Conservation (phyloP, 2,329 filamentous ascomycete species). For the Apiospora malaysiana region DNA sequence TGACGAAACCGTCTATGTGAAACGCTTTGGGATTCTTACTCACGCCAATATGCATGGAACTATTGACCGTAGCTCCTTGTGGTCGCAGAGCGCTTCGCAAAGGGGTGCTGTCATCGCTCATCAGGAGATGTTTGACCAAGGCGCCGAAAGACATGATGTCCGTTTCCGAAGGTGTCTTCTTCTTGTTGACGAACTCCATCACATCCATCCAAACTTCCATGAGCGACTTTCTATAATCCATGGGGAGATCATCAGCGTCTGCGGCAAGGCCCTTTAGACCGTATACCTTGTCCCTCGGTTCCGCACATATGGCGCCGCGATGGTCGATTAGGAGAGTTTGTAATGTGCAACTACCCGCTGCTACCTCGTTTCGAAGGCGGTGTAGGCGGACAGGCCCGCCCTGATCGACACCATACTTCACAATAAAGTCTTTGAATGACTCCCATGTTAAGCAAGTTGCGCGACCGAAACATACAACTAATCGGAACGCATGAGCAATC, state of each 20-base stretch:
- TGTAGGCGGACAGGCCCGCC: conserved; percentile 30
- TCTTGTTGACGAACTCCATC: conserved; percentile 32
- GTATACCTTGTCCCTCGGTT: conserved; percentile 40
- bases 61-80: no score
- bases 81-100: no score
- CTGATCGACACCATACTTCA: conserved; percentile 21
- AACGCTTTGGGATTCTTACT: no score
- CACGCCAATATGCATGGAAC: no score
- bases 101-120: no score
- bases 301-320: conserved; percentile 33
- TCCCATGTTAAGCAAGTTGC: conserved; percentile 27
- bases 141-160: conserved; percentile 23
- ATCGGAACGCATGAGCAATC: conserved; percentile 31
- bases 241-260: conserved; percentile 34
- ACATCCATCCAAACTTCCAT: conserved; percentile 38
- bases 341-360: conserved; percentile 27
- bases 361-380: conserved; percentile 26
- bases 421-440: conserved; percentile 29
- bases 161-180: conserved; percentile 16
- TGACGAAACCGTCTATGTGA: no score
- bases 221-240: conserved; percentile 36
- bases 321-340: conserved; percentile 33
- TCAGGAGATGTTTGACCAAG: no score
- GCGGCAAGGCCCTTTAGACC: conserved; percentile 37
- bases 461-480: conserved; percentile 34